These are phyloP conservation scores for Leucaena leucocephala DNA, from an alignment of 306 rosid genomes.

Conservation along the genomic window DNA sequence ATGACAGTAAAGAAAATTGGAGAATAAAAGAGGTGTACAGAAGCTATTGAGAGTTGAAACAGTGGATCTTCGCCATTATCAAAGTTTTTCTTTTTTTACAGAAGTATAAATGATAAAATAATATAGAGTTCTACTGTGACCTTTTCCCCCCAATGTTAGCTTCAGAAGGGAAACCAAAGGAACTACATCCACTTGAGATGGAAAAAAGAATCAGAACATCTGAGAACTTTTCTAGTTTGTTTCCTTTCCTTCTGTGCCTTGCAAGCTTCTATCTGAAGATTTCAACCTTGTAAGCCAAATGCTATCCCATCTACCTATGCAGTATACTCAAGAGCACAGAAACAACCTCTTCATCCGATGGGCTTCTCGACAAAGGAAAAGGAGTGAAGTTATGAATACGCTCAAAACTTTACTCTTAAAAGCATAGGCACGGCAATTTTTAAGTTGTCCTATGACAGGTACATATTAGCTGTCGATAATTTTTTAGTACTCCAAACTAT, in stretches of 20 bases:
- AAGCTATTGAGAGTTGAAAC: background rate
- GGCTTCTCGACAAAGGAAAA: slow-evolving; percentile 20
- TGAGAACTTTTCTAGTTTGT: background rate
- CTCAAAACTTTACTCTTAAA: background rate
- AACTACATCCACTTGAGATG: background rate
- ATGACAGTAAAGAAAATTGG: background rate
- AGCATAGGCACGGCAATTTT: background rate
- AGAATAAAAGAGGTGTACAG: background rate
- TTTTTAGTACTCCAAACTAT: background rate
- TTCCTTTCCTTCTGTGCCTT: background rate
- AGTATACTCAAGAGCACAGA: slow-evolving; percentile 9
- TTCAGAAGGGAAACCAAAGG: background rate
- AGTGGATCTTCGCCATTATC: background rate
- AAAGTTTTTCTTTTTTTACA: background rate
- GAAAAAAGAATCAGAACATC: background rate
- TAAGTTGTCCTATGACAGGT: background rate
- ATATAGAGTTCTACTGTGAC: background rate
- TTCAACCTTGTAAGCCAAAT: slow-evolving; percentile 1
- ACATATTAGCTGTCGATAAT: background rate
- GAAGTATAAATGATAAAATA: background rate
- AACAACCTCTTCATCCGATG: slow-evolving; percentile 3
- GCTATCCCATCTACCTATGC: slow-evolving; percentile 5
- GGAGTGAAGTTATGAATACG: background rate
- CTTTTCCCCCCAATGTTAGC: background rate
- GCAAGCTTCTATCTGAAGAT: slow-evolving; percentile 1